Percentiles rank a stretch among this genome's conserved stretches.
Conservation (phyloP, 2,329 filamentous ascomycete species). For the Fusarium mundagurra region DNA sequence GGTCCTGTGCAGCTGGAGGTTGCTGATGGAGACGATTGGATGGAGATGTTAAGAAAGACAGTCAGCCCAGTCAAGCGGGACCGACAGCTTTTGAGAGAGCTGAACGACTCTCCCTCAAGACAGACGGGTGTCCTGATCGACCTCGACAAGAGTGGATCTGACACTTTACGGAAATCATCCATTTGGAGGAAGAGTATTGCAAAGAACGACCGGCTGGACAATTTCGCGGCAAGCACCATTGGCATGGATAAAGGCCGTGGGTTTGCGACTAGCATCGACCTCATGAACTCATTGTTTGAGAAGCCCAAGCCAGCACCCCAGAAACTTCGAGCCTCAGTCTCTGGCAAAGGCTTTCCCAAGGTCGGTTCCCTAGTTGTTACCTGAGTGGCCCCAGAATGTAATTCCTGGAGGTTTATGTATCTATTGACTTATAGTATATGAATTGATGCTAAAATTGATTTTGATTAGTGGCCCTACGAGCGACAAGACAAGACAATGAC, state of each 20-base stretch:
- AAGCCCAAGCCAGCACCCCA: conserved; percentile 69
- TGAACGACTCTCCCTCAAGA: conserved; percentile 64
- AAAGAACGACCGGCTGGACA: conserved; percentile 44
- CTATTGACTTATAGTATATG: conserved; percentile 44
- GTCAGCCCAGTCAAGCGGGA: conserved; percentile 95
- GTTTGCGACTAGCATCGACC: conserved; percentile 89
- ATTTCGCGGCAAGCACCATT: conserved; percentile 43
- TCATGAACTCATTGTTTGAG: conserved; percentile 95
- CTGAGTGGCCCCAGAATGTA: conserved; percentile 45
- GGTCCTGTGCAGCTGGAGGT: conserved; percentile 70
- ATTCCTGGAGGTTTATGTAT: conserved; percentile 46
- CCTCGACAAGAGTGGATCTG: conserved; percentile 54
- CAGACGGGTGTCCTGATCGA: conserved; percentile 40
- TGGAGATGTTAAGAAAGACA: conserved; percentile 90
- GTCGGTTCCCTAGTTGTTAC: conserved; percentile 73
- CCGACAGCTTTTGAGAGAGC: conserved; percentile 73
- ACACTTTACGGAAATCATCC: conserved; percentile 57
- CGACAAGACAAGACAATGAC: conserved; percentile 77
- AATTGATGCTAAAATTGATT: conserved; percentile 58
- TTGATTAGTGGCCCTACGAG: conserved; percentile 83
- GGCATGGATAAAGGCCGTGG: conserved; percentile 65
- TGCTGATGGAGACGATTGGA: conserved; percentile 84
- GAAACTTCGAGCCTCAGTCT: conserved; percentile 61
- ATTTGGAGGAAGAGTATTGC: conserved; percentile 49
- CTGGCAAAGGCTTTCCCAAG: conserved; percentile 79